These are phyloP conservation scores for Salix arbutifolia DNA, from an alignment of 345 rosid species.

Conservation along the genomic window DNA sequence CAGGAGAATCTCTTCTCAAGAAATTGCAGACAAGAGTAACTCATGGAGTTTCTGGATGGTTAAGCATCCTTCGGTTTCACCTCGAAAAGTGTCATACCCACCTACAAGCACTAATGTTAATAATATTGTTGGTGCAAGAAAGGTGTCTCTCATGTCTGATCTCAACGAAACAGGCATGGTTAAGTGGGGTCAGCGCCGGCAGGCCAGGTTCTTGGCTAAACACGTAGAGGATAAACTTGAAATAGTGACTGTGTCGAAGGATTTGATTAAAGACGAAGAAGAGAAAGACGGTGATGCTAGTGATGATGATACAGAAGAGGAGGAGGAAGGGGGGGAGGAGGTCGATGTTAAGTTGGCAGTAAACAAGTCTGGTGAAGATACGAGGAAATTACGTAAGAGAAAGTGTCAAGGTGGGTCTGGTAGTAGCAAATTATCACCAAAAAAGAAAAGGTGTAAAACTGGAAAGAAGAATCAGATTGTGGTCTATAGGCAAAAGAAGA, in stretches of 20 bases:
- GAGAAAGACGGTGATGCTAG: not conserved
- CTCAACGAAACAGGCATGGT: conserved; percentile 46
- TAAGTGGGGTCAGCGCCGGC: conserved; percentile 73
- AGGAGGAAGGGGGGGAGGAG: not conserved
- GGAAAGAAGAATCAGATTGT: conserved; percentile 35
- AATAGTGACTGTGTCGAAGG: not conserved
- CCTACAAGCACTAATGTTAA: conserved; percentile 13
- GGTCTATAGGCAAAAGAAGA: conserved; percentile 38
- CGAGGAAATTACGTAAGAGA: conserved; percentile 9
- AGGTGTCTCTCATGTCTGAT: conserved; percentile 47
- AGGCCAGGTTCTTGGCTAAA: conserved; percentile 38
- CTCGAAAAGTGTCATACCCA: conserved; percentile 10
- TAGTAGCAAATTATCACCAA: not conserved
- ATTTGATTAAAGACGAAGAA: conserved; percentile 6
- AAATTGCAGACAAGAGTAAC: conserved; percentile 40
- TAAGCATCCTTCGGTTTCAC: conserved; percentile 11
- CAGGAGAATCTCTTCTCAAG: conserved; percentile 51
- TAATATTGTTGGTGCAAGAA: conserved; percentile 18
- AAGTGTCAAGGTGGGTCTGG: conserved; percentile 5
- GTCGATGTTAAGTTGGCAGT: not conserved
- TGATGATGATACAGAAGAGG: conserved; percentile 10
- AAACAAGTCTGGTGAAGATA: not conserved
- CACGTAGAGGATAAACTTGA: conserved; percentile 1
- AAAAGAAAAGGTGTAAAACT: conserved; percentile 28
- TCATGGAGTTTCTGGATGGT: conserved; percentile 63